These are phyloP conservation scores for Novymonas esmeraldas DNA, from an alignment of 208 protist species.

Conservation along the genomic window DNA sequence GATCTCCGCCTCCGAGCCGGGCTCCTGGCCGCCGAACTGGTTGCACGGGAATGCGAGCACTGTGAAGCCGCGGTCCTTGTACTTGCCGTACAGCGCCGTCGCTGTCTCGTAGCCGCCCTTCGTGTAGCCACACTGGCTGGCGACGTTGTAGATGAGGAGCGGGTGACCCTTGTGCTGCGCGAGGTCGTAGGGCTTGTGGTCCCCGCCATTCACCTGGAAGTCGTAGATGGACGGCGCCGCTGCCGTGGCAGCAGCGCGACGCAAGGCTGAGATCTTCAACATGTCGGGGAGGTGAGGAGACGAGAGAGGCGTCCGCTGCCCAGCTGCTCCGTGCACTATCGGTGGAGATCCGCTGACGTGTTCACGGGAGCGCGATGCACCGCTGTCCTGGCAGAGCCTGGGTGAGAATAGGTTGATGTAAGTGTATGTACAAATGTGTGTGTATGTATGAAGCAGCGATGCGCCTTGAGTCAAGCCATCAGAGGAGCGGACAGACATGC, in stretches of 20 bases:
- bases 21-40: conserved; percentile 90
- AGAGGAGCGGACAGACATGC: too few relatives aligned
- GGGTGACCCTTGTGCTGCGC: conserved; percentile 85
- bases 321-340: too few relatives aligned
- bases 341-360: too few relatives aligned
- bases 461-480: too few relatives aligned
- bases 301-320: neutral
- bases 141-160: conserved; percentile 93
- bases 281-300: neutral
- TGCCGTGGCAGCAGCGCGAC: neutral
- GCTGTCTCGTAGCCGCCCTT: conserved; percentile 79
- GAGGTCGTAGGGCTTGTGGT: conserved; percentile 83
- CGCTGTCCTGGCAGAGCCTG: too few relatives aligned
- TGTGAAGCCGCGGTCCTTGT: conserved; percentile 84
- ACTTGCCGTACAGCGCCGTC: conserved; percentile 83
- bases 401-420: too few relatives aligned
- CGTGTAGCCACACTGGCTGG: conserved; percentile 91
- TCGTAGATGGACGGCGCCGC: conserved; percentile 67
- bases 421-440: too few relatives aligned
- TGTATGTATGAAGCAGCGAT: too few relatives aligned
- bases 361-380: too few relatives aligned
- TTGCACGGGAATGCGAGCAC: conserved; percentile 94
- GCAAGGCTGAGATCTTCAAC: neutral
- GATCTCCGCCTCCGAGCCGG: conserved; percentile 76
- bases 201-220: conserved; percentile 63